Evolutionary conservation across 2,329 filamentous ascomycete genomes (phyloP), one percentile per base, ranked within the genome.

Genomic region (Sclerotinia borealis): DNA sequence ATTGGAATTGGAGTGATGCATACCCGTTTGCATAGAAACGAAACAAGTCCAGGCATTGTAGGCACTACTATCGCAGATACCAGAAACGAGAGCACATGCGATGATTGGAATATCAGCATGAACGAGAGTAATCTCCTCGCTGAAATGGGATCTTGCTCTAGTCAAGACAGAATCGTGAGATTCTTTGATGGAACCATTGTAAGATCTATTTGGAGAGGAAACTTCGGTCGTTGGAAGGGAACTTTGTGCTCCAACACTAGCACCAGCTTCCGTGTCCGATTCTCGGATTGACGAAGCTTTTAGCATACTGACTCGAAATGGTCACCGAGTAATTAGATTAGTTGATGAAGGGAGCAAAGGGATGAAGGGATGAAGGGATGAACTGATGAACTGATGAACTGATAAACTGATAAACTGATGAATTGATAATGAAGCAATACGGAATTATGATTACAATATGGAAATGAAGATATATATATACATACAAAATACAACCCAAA

Each of bases 1-100:
- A n/a, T n/a, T n/a, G n/a, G n/a, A n/a, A n/a, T 51, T 48, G 31
- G 4, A 22, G 37, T 13, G 15, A 19, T 17, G 37, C 69, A 55
- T 71, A 79, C 79, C 79, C 29, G 80, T 83, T 69, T 82, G 80
- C 80, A 82, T 83, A 22, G 76, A 77, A 37, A 81, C 79, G 64
- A 83, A 83, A 59, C 78, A 79, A 29, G 73, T 75, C 75, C 77
- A 81, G 59, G 79, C 79, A 68, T 78, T 78, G 69, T 80, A 81
- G 2, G 76, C 73, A 43, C 76, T 77, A 48, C 76, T 78, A 68
- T 82, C 80, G 48, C 80, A 76, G 27, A 82, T 69, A 10, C 80
- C 80, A 2, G 78, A 78, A 15, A 78, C 76, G 37, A 80, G 75
- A 62, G 77, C 80, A 59, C 77, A 80, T 17, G 75, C 73, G 36